These are phyloP conservation scores for Diaporthe nobilis DNA, from an alignment of 2,329 filamentous ascomycete species.

Conservation along the genomic window DNA sequence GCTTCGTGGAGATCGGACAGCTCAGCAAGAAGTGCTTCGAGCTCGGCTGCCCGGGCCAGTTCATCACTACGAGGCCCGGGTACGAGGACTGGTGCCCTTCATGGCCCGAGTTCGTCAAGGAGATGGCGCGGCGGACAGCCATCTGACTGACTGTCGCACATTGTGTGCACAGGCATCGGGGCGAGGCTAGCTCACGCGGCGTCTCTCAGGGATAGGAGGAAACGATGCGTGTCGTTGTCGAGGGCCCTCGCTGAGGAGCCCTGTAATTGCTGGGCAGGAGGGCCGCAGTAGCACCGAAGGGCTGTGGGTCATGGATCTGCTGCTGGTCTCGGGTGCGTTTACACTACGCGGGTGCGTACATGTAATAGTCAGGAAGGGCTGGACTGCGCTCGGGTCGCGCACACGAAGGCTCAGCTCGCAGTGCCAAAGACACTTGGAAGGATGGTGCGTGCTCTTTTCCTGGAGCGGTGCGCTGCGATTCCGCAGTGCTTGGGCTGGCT, in stretches of 20 bases:
- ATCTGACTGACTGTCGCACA: constrained; percentile 24
- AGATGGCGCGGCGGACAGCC: constrained; percentile 36
- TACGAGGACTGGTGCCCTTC: constrained; percentile 44
- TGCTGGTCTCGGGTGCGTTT: constrained; percentile 8
- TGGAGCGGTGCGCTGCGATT: background rate
- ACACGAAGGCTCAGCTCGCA: background rate
- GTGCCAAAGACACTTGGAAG: background rate
- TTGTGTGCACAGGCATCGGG: background rate
- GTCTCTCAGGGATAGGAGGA: background rate
- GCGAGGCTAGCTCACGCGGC: background rate
- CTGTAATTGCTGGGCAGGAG: background rate
- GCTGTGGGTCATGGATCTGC: background rate
- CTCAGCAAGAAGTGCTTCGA: constrained; percentile 39
- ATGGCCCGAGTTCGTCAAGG: constrained; percentile 44
- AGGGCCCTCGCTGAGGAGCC: background rate
- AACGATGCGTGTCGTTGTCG: background rate
- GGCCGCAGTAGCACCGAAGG: background rate
- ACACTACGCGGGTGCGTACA: background rate
- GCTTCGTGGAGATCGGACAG: constrained; percentile 29
- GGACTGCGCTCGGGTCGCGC: background rate
- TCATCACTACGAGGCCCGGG: constrained; percentile 43
- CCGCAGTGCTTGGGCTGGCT: background rate
- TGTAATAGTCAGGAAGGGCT: background rate
- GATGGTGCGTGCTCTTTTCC: background rate
- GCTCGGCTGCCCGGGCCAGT: constrained; percentile 43